Percentiles rank a stretch among this genome's conserved stretches.
These are phyloP conservation scores for Stemphylium vesicarium DNA, from an alignment of 2,329 filamentous ascomycete genomes.

Conservation along the genomic window DNA sequence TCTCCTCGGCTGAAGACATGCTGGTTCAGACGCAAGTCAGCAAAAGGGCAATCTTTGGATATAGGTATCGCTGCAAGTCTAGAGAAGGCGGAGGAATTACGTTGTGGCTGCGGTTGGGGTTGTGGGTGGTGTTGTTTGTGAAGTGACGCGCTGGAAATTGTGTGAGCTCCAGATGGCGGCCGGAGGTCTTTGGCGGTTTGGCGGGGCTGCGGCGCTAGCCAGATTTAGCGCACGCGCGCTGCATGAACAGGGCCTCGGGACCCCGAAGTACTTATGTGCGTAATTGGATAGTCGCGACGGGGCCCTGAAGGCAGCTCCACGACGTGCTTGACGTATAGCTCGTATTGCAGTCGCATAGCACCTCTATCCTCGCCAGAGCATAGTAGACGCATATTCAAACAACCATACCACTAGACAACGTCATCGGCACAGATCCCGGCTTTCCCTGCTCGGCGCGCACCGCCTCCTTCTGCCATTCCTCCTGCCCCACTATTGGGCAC, in stretches of 20 bases:
- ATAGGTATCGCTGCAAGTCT: no score
- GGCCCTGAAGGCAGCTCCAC: slow-evolving; percentile 15
- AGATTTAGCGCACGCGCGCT: slow-evolving; percentile 25
- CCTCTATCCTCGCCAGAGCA: not conserved
- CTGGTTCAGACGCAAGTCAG: no score
- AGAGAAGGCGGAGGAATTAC: no score
- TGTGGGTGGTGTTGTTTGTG: not conserved
- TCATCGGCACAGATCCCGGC: slow-evolving; percentile 28
- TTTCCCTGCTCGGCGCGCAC: slow-evolving; percentile 33
- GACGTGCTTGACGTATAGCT: slow-evolving; percentile 4
- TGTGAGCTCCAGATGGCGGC: slow-evolving; percentile 29
- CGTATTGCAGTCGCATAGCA: not conserved
- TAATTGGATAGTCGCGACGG: slow-evolving; percentile 5
- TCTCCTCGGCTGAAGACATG: slow-evolving; percentile 25
- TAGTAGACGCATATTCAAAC: not conserved
- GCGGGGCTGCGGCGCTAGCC: slow-evolving; percentile 37
- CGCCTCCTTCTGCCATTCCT: slow-evolving; percentile 32
- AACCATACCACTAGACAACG: slow-evolving; percentile 1
- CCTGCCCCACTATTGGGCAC: slow-evolving; percentile 39
- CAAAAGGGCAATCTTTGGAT: no score
- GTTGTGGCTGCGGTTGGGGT: not conserved
- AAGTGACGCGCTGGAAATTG: slow-evolving; percentile 14
- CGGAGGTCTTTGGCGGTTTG: slow-evolving; percentile 23
- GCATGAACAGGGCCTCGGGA: slow-evolving; percentile 26
- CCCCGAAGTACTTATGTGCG: not conserved